Base-by-base conservation (phyloP, 2,329 filamentous ascomycete genomes). In the Alternaria postmessia region DNA sequence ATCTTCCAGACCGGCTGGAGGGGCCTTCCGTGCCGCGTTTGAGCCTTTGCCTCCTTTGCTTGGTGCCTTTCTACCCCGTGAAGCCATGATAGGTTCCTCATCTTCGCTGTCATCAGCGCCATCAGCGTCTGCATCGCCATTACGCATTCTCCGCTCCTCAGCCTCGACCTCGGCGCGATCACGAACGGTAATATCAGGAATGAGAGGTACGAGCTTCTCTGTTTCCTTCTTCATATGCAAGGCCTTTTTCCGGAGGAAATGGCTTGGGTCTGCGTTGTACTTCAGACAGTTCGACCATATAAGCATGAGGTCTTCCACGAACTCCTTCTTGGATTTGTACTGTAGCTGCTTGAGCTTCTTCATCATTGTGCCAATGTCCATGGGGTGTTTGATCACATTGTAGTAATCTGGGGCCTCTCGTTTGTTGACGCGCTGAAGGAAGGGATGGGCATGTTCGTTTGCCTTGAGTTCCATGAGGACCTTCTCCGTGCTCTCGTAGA, bases 281-380 rank as follows among this genome's bases (percentile, higher is more conserved):
- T 91, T 93, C 57, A 99, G 84, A 77, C 95, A 99, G 75, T 99
- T 99, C 57, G 93, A 88, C 95, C 95, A 99, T 53, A 99, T 98
- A 51, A 98, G 82, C 75, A 96, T 94, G 9, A 99, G 84, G 76
- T 99, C 95, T 32, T 91, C 87, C 26, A 98, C 93, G 67, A 99
- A 99, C 24, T 99, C 95, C 63, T 91, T 88, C 81, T 99, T 99
- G 32, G 81, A 83, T 70, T 83, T 83, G 75, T 84, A 84, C n/a
- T 77, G 74, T 24, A 83, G 73, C 57, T 80, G 77, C 88, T 89
- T 88, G 91, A 99, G 87, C 82, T 98, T 99, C 82, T 99, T 99
- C 63, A 96, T 97, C 93, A 99, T 98, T 48, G 89, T 90, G 38
- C 95, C 95, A 58, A 99, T 88, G 77, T 99, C 95, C 95, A 99